phyloP scores from a whole-genome alignment of 2,329 filamentous ascomycete species.

The Ophiostoma ips region DNA sequence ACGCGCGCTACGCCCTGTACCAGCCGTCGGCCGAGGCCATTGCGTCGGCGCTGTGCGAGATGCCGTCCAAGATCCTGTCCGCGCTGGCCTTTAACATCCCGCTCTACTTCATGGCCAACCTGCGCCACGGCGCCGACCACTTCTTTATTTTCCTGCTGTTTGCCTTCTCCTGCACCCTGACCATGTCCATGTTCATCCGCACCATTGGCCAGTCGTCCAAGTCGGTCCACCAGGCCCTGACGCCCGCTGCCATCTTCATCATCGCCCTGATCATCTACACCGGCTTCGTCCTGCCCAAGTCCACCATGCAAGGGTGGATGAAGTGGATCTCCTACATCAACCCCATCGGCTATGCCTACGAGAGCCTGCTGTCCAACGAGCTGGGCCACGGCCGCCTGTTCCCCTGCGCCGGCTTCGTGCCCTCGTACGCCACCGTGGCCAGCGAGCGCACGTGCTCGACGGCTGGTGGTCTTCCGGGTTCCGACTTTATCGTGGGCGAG shows the following conservation, averaged over 20 bases:
- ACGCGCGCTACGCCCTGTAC: conserved; percentile 80
- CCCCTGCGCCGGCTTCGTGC: conserved; percentile 32
- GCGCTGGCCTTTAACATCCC: conserved; percentile 62
- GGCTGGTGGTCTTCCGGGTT: conserved; percentile 37
- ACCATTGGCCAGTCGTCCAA: conserved; percentile 63
- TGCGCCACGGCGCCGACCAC: conserved; percentile 55
- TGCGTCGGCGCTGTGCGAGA: conserved; percentile 70
- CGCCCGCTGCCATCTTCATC: conserved; percentile 45
- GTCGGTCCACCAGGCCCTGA: conserved; percentile 50
- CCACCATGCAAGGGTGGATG: conserved; percentile 66
- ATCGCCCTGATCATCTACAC: conserved; percentile 56
- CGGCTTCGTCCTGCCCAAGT: conserved; percentile 48
- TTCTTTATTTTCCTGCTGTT: conserved; percentile 83
- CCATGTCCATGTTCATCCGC: conserved; percentile 78
- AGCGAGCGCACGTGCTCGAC: conserved; percentile 40
- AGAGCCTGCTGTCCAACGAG: conserved; percentile 70
- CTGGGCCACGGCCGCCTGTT: conserved; percentile 51
- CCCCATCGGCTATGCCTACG: conserved; percentile 67
- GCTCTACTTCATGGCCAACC: conserved; percentile 77
- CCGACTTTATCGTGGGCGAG: conserved; percentile 22
- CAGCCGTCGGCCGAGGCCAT: conserved; percentile 78
- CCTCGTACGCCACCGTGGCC: conserved; percentile 24
- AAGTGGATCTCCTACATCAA: conserved; percentile 73
- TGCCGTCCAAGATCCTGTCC: conserved; percentile 71
- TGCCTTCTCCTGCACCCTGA: conserved; percentile 56